phyloP scores from a whole-genome alignment of 495 filamentous ascomycete species.

The Penicillium chermesinum region DNA sequence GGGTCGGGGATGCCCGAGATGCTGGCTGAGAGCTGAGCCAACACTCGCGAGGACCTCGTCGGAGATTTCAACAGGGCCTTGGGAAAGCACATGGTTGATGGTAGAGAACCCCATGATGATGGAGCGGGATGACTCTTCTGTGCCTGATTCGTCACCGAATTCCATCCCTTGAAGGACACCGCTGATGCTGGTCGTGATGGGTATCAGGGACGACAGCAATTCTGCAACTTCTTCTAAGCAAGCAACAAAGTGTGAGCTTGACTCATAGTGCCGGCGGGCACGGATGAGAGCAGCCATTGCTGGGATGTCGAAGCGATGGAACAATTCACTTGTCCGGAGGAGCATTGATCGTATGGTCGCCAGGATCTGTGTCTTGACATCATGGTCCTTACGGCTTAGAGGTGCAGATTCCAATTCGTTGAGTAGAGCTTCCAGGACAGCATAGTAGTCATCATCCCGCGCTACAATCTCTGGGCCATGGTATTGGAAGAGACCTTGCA shows the following conservation, averaged over 20 bases:
- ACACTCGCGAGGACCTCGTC: conserved; percentile 31
- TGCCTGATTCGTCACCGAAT: conserved; percentile 30
- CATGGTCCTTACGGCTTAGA: conserved; percentile 34
- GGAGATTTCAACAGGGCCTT: conserved; percentile 20
- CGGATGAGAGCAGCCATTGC: conserved; percentile 63
- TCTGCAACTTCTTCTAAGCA: conserved; percentile 55
- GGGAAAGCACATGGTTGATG: conserved; percentile 15
- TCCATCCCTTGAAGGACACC: conserved; percentile 23
- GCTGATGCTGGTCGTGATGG: conserved; percentile 44
- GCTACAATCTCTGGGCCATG: conserved; percentile 52
- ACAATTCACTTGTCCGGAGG: conserved; percentile 56
- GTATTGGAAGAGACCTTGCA: conserved; percentile 74
- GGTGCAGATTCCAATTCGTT: conserved; percentile 63
- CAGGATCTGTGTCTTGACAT: conserved; percentile 79
- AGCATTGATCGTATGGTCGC: conserved; percentile 75
- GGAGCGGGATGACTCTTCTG: conserved; percentile 27
- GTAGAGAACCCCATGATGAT: conserved; percentile 49
- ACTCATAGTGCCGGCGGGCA: conserved; percentile 53
- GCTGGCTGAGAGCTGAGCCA: conserved; percentile 52
- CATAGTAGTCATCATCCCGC: conserved; percentile 56
- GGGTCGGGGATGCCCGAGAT: conserved; percentile 65
- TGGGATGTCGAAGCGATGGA: conserved; percentile 58
- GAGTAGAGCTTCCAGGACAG: conserved; percentile 67
- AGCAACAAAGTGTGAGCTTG: conserved; percentile 50
- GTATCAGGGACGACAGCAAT: conserved; percentile 45